phyloP scores from a whole-genome alignment of 2,329 filamentous ascomycete species.

The Fusarium sp. region DNA sequence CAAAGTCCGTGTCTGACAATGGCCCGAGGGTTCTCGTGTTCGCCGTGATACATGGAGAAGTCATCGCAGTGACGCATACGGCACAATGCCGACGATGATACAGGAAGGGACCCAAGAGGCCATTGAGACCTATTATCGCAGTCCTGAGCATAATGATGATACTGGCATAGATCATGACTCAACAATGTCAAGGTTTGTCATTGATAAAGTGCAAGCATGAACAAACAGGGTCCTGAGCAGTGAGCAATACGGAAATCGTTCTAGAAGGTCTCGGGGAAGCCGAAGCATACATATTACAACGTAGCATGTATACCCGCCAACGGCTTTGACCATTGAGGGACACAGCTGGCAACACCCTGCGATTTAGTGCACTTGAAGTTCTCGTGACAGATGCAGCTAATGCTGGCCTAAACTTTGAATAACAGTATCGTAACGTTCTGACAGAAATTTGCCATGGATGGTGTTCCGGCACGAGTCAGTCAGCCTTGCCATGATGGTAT shows the following conservation, averaged over 20 bases:
- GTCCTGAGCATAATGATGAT: neutral
- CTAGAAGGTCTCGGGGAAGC: slow-evolving; percentile 40
- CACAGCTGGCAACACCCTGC: neutral
- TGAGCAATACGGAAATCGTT: slow-evolving; percentile 13
- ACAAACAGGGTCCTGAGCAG: neutral
- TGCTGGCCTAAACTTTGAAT: slow-evolving; percentile 14
- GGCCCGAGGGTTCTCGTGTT: slow-evolving; percentile 13
- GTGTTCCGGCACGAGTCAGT: neutral
- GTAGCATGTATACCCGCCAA: neutral
- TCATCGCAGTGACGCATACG: neutral
- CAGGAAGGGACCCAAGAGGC: too few relatives aligned
- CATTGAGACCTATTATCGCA: neutral
- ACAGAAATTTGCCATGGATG: slow-evolving; percentile 5
- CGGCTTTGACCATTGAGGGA: neutral
- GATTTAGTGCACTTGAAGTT: slow-evolving; percentile 26
- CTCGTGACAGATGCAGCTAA: slow-evolving; percentile 14
- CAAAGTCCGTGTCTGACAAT: slow-evolving; percentile 21
- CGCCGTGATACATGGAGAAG: slow-evolving; percentile 1
- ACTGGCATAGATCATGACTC: neutral
- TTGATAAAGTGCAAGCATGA: neutral
- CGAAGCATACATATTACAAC: slow-evolving; percentile 21
- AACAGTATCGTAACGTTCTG: slow-evolving; percentile 1
- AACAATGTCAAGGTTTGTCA: neutral
- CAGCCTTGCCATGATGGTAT: slow-evolving; percentile 6
- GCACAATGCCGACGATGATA: neutral